Evolutionary conservation across 1,284 basidiomycete genomes (phyloP).

Genomic region (Vanrija humicola): DNA sequence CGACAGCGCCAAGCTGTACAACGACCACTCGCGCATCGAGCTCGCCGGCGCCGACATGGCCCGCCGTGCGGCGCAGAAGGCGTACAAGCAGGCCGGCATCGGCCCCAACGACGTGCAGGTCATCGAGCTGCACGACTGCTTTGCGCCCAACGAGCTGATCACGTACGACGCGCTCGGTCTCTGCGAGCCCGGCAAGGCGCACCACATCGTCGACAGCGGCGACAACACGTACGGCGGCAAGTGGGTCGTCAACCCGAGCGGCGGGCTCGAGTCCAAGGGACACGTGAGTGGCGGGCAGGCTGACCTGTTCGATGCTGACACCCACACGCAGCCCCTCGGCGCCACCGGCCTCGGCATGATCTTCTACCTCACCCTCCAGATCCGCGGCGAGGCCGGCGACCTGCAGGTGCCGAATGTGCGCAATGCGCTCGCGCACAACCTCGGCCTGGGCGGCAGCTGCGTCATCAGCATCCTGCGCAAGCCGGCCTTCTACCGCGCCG

Average conservation of each 20-base stretch:
- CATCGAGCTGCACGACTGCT: constrained; percentile 23
- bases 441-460: constrained; percentile 18
- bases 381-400: constrained; percentile 16
- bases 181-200: constrained; percentile 10
- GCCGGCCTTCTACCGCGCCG: constrained; percentile 13
- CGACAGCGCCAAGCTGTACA: constrained; percentile 16
- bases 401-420: constrained; percentile 16
- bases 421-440: constrained; percentile 18
- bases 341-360: constrained; percentile 21
- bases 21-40: constrained; percentile 15
- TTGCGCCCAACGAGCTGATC: constrained; percentile 22
- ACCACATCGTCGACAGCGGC: constrained; percentile 14
- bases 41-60: constrained; percentile 18
- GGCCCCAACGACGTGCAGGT: constrained; percentile 17
- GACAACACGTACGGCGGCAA: constrained; percentile 23
- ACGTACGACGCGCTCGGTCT: constrained; percentile 19
- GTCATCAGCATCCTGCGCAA: constrained; percentile 17
- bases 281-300: not conserved
- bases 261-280: constrained; percentile 21
- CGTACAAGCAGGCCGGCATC: constrained; percentile 15
- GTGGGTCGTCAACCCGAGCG: constrained; percentile 19
- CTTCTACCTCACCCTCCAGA: constrained; percentile 21
- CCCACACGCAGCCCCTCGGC: constrained; percentile 11
- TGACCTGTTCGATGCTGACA: not conserved
- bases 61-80: constrained; percentile 9